Conservation (phyloP, 208 protist genomes). For the Leishmania guyanensis region DNA sequence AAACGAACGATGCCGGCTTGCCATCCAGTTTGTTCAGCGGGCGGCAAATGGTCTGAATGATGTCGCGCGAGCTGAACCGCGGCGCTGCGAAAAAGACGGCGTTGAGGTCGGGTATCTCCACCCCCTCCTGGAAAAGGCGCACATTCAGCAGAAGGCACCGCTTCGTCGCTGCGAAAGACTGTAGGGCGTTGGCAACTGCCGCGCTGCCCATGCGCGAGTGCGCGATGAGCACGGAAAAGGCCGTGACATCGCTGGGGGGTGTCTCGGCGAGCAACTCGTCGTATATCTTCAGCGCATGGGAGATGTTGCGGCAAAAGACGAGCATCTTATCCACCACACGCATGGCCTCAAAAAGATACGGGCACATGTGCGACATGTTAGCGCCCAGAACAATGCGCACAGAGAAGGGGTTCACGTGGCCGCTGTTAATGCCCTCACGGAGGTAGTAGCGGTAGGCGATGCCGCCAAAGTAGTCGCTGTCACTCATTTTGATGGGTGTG, state of each 20-base stretch:
- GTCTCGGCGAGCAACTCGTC: conserved; percentile 25
- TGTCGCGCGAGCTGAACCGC: conserved; percentile 80
- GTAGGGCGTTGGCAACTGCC: conserved; percentile 43
- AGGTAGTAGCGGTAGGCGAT: conserved; percentile 84
- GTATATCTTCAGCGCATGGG: conserved; percentile 49
- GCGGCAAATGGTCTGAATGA: conserved; percentile 84
- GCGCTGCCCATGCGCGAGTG: conserved; percentile 64
- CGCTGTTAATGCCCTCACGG: conserved; percentile 74
- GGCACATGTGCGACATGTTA: conserved; percentile 60
- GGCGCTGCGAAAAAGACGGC: conserved; percentile 81
- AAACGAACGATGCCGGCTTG: conserved; percentile 69
- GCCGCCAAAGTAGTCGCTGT: conserved; percentile 65
- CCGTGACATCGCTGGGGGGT: conserved; percentile 39
- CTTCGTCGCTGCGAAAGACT: conserved; percentile 39
- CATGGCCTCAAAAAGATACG: conserved; percentile 80
- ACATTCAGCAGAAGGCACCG: conserved; percentile 71
- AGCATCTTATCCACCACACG: conserved; percentile 76
- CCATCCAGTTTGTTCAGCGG: conserved; percentile 63
- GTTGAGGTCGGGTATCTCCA: conserved; percentile 79
- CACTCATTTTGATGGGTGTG: conserved; percentile 78
- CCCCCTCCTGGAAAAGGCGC: conserved; percentile 79
- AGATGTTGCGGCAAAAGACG: conserved; percentile 72
- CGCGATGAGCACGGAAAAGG: conserved; percentile 63
- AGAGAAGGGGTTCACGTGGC: conserved; percentile 74
- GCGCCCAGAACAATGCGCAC: conserved; percentile 64